Conservation (phyloP, 768 basidiomycete species). For the Lactarius evosmus region DNA sequence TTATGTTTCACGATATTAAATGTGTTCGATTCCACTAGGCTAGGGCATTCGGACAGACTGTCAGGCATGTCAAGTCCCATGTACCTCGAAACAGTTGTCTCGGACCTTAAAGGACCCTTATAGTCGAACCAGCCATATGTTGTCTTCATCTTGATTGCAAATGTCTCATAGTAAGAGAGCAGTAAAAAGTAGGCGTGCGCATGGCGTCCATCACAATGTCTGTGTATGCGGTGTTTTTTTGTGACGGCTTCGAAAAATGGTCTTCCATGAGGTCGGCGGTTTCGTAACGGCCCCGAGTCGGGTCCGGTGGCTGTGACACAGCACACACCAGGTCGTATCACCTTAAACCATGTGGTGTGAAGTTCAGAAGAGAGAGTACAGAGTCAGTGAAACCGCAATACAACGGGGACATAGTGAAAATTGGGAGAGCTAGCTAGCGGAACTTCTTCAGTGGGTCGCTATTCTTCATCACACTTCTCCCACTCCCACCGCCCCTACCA, state of each 20-base stretch:
- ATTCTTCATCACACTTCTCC: slow-evolving; percentile 53
- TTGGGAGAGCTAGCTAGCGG: slow-evolving; percentile 22
- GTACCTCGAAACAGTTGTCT: no score
- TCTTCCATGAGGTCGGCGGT: background rate
- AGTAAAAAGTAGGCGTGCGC: background rate
- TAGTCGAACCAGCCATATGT: no score
- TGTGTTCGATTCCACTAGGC: no score
- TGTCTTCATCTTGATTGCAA: no score
- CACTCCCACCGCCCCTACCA: slow-evolving; percentile 38
- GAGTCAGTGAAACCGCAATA: background rate
- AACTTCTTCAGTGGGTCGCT: slow-evolving; percentile 83
- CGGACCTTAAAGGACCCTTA: no score
- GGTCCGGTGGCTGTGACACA: background rate
- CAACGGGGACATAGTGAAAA: background rate
- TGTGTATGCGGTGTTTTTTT: background rate
- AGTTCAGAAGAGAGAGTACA: background rate
- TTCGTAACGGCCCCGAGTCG: background rate
- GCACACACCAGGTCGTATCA: background rate
- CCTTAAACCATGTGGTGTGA: background rate
- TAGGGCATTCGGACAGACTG: no score
- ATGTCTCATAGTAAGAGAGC: background rate
- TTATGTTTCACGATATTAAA: no score
- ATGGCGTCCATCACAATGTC: background rate
- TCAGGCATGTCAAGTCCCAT: no score
- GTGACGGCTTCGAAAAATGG: background rate